These are phyloP conservation scores for Chlorociboria aeruginascens DNA, from an alignment of 495 filamentous ascomycete species.

Conservation along the genomic window DNA sequence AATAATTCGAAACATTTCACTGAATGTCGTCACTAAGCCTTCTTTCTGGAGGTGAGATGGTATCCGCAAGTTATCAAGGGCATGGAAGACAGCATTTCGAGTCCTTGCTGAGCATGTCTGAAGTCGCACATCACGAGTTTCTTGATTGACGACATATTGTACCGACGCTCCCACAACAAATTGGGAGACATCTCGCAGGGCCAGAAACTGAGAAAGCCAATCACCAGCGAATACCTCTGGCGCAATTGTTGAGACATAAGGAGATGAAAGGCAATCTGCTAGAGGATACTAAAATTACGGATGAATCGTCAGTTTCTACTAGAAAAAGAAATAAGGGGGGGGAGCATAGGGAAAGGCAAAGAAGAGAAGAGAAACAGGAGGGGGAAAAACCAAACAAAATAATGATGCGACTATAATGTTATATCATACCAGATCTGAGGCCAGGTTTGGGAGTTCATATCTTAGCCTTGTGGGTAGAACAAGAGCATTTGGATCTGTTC, in stretches of 20 bases:
- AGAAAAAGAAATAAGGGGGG: not conserved
- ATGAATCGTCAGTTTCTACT: not conserved
- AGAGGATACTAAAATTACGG: constrained; percentile 12
- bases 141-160: constrained; percentile 24
- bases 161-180: constrained; percentile 26
- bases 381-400: not conserved
- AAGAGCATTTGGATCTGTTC: constrained; percentile 22
- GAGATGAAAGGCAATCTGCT: constrained; percentile 9
- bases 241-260: constrained; percentile 21
- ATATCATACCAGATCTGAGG: constrained; percentile 21
- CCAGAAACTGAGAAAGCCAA: constrained; percentile 23
- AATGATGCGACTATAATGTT: not conserved
- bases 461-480: constrained; percentile 19
- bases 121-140: constrained; percentile 22
- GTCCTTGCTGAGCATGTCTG: constrained; percentile 21
- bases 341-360: too few species aligned
- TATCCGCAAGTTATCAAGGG: constrained; percentile 21
- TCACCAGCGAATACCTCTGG: constrained; percentile 14
- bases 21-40: constrained; percentile 22
- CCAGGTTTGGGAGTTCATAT: constrained; percentile 23
- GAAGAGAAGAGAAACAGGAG: not conserved
- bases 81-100: constrained; percentile 25
- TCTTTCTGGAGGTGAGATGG: constrained; percentile 18
- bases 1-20: constrained; percentile 21
- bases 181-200: constrained; percentile 24